These are phyloP conservation scores for Solanum tarapatanum DNA, from an alignment of 257 asterid genomes.

Conservation along the genomic window DNA sequence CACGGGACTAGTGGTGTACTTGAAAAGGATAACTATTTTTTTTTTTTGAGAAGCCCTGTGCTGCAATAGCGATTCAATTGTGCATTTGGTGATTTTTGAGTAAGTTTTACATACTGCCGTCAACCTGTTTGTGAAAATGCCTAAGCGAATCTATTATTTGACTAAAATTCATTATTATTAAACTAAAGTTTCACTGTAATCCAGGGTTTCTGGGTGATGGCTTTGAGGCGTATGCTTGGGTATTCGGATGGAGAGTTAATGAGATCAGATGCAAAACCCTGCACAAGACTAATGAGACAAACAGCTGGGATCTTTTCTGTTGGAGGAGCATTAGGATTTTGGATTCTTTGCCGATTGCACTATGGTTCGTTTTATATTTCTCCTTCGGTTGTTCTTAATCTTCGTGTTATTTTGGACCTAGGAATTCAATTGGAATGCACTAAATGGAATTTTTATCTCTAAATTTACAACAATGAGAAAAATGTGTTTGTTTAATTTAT, in stretches of 20 bases:
- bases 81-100: neutral
- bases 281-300: conserved; percentile 73
- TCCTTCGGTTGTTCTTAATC: neutral
- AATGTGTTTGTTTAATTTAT: neutral
- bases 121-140: neutral
- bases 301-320: conserved; percentile 73
- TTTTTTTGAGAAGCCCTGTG: neutral
- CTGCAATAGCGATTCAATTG: neutral
- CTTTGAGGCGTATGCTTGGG: conserved; percentile 70
- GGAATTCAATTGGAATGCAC: neutral
- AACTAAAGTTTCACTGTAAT: neutral
- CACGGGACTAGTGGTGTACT: neutral
- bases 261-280: conserved; percentile 84
- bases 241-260: conserved; percentile 78
- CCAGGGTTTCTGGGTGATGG: conserved; percentile 26
- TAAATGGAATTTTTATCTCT: no score
- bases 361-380: conserved; percentile 33
- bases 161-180: neutral
- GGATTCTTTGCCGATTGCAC: conserved; percentile 88
- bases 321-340: conserved; percentile 81
- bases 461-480: no score
- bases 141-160: neutral
- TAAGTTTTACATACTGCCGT: neutral
- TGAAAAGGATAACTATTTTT: neutral
- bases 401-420: neutral